A percentile compares a stretch with the other conserved stretches of the same genome.
phyloP scores from a whole-genome alignment of 2,329 filamentous ascomycete genomes.

The Aspergillus fijiensis region DNA sequence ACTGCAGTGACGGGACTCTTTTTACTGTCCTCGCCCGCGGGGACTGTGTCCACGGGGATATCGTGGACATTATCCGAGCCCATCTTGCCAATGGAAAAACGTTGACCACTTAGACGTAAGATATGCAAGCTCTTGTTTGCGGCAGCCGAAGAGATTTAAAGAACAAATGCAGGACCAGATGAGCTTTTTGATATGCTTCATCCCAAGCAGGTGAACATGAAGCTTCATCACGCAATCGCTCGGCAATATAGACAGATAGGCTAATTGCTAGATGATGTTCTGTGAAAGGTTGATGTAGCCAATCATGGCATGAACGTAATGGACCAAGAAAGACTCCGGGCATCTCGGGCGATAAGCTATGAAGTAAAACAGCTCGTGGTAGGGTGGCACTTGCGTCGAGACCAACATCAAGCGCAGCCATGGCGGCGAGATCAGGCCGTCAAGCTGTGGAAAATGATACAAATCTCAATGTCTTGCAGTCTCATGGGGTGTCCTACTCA shows the following conservation, averaged over 20 bases:
- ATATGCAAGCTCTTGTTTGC: background rate
- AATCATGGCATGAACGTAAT: background rate
- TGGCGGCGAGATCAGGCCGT: background rate
- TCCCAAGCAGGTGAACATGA: background rate
- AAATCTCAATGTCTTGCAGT: background rate
- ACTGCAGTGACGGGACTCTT: conserved; percentile 7
- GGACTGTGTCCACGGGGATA: conserved; percentile 1
- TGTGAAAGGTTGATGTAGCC: conserved; percentile 8
- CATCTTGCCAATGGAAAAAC: conserved; percentile 16
- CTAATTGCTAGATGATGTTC: background rate
- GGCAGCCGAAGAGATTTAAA: background rate
- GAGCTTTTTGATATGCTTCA: conserved; percentile 1
- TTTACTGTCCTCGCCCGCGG: conserved; percentile 14
- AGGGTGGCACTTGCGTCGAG: background rate
- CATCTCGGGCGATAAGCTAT: background rate
- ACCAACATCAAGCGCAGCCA: background rate
- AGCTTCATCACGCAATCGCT: conserved; percentile 19
- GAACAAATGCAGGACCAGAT: background rate
- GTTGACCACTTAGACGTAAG: background rate
- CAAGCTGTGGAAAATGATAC: background rate
- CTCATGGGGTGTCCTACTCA: background rate
- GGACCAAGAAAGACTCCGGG: background rate
- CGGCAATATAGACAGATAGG: background rate
- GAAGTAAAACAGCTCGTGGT: background rate
- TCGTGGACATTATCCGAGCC: conserved; percentile 16